phyloP scores from a whole-genome alignment of 352 stramenopile species.

The Pythium dissotocum region DNA sequence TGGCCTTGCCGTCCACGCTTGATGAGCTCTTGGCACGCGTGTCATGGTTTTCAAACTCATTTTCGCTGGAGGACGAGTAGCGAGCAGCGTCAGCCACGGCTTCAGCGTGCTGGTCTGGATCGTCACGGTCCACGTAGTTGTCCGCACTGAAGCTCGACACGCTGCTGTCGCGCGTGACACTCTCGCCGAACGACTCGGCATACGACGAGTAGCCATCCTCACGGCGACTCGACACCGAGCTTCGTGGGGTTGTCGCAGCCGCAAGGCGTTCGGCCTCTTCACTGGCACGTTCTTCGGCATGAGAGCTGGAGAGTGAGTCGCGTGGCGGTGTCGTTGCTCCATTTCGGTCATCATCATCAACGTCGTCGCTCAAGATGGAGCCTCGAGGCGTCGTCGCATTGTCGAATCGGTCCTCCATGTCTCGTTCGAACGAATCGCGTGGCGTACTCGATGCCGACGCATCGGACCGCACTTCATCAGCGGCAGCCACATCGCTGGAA shows the following conservation, averaged over 20 bases:
- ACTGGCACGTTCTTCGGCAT: not conserved
- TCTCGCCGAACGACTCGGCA: constrained; percentile 17
- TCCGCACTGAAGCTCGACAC: constrained; percentile 18
- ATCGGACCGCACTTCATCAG: not conserved
- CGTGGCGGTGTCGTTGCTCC: not conserved
- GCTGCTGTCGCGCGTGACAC: constrained; percentile 19
- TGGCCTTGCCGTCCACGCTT: constrained; percentile 1
- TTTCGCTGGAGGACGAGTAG: constrained; percentile 28
- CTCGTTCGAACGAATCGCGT: not conserved
- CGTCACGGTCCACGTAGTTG: constrained; percentile 20
- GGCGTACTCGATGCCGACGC: constrained; percentile 8
- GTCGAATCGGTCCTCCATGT: not conserved
- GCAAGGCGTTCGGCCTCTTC: not conserved
- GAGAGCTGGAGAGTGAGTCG: not conserved
- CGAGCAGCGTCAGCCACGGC: constrained; percentile 24
- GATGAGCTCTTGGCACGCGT: not conserved
- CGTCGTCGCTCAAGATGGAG: not conserved
- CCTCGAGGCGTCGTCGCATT: not conserved
- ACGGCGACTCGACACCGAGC: constrained; percentile 7
- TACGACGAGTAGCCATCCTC: constrained; percentile 11
- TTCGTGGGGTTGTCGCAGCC: not conserved
- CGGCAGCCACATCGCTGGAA: constrained; percentile 1
- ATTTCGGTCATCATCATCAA: not conserved
- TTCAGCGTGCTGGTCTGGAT: constrained; percentile 20
- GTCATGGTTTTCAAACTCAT: constrained; percentile 8